These are phyloP conservation scores for Trifolium pratense DNA, from an alignment of 306 rosid species.

Conservation along the genomic window DNA sequence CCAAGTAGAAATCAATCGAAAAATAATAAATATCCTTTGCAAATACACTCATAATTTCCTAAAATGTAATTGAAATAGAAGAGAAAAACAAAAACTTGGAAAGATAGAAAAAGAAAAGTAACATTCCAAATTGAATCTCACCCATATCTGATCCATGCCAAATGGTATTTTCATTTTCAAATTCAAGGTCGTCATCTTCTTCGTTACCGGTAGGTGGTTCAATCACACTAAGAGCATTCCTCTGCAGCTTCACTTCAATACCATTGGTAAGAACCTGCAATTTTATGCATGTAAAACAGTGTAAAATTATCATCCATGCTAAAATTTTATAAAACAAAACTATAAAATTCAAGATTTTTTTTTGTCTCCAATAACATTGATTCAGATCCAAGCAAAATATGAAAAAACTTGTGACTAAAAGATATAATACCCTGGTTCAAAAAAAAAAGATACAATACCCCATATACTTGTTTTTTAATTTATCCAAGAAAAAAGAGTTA, in stretches of 20 bases:
- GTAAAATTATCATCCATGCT: not conserved
- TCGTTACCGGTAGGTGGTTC: conserved; percentile 94
- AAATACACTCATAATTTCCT: too few relatives aligned
- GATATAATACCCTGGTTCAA: not conserved
- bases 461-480: not conserved
- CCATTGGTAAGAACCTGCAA: conserved; percentile 95
- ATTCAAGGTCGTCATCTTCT: conserved; percentile 92
- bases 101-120: not conserved
- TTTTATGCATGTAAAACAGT: conserved; percentile 11
- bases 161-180: conserved; percentile 65
- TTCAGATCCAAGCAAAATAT: not conserved
- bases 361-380: not conserved
- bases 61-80: not conserved
- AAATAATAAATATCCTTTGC: too few relatives aligned
- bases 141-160: conserved; percentile 95
- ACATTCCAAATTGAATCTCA: conserved; percentile 46
- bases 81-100: not conserved
- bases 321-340: not conserved
- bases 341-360: conserved; percentile 5
- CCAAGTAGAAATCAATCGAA: too few relatives aligned
- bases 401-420: not conserved
- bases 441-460: not conserved
- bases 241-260: conserved; percentile 92
- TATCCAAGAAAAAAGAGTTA: not conserved
- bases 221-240: conserved; percentile 94